Evolutionary conservation across 768 basidiomycete species (phyloP).

Genomic region (Lenzites betulinus): DNA sequence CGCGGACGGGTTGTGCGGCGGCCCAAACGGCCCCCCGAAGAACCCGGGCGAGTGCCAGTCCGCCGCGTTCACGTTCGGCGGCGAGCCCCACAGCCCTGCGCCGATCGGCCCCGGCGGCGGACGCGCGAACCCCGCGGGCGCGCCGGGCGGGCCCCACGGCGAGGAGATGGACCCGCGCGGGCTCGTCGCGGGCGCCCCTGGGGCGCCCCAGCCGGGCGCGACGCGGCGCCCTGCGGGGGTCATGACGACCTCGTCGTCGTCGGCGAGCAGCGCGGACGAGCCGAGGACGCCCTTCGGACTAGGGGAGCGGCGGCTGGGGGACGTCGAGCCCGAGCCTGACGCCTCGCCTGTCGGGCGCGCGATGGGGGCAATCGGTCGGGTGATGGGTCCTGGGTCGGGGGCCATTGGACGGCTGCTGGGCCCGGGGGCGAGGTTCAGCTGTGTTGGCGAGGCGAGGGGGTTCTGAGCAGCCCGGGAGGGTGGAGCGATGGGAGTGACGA

Average conservation of each 20-base stretch:
- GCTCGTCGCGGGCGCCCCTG: slow-evolving; percentile 49
- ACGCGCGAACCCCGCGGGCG: slow-evolving; percentile 35
- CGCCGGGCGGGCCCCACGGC: slow-evolving; percentile 45
- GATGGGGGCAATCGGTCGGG: slow-evolving; percentile 64
- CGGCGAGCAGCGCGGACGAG: slow-evolving; percentile 75
- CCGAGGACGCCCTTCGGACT: slow-evolving; percentile 71
- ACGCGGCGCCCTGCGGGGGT: slow-evolving; percentile 45
- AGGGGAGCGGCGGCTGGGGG: slow-evolving; percentile 51
- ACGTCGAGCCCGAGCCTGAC: slow-evolving; percentile 60
- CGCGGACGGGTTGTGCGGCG: slow-evolving; percentile 54
- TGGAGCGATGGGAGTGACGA: slow-evolving; percentile 35
- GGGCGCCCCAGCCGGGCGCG: slow-evolving; percentile 50
- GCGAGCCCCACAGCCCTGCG: slow-evolving; percentile 31
- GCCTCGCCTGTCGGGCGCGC: slow-evolving; percentile 58
- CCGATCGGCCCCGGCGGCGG: slow-evolving; percentile 20
- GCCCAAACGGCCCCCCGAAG: slow-evolving; percentile 49
- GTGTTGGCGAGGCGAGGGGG: slow-evolving; percentile 38
- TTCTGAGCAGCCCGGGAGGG: slow-evolving; percentile 36
- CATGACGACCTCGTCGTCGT: slow-evolving; percentile 78
- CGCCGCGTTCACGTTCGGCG: slow-evolving; percentile 30
- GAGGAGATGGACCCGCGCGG: slow-evolving; percentile 41
- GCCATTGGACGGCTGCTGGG: slow-evolving; percentile 48
- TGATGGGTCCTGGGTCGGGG: slow-evolving; percentile 60
- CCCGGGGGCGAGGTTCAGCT: slow-evolving; percentile 45
- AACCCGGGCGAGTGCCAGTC: slow-evolving; percentile 55